A percentile compares a stretch with the other conserved stretches of the same genome.
Conservation (phyloP, 2,329 filamentous ascomycete genomes). For the Exophiala calicioides region DNA sequence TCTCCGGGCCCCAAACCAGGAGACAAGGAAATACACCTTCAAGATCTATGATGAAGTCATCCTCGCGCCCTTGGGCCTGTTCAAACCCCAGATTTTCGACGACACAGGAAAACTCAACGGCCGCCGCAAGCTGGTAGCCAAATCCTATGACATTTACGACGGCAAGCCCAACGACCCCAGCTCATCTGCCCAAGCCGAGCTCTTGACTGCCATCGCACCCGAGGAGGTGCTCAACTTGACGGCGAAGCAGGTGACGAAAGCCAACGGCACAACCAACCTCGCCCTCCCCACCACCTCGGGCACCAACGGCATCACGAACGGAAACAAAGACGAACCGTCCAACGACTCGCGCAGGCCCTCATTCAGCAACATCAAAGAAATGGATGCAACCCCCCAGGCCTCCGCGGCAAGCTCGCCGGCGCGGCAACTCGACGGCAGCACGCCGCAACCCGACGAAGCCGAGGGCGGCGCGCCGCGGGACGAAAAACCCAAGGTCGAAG, state of each 20-base stretch:
- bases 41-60: slow-evolving; percentile 97
- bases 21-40: slow-evolving; percentile 90
- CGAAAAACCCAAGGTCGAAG: slow-evolving; percentile 22
- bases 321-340: slow-evolving; percentile 55
- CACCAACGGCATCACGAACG: slow-evolving; percentile 41
- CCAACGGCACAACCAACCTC: slow-evolving; percentile 35
- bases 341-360: slow-evolving; percentile 65
- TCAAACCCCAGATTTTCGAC: slow-evolving; percentile 83
- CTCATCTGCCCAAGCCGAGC: slow-evolving; percentile 76
- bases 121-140: slow-evolving; percentile 77
- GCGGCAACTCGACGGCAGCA: slow-evolving; percentile 64
- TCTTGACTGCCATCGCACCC: slow-evolving; percentile 55
- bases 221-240: slow-evolving; percentile 32
- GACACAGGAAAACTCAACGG: slow-evolving; percentile 70
- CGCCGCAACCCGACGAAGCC: slow-evolving; percentile 39
- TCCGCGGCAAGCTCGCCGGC: slow-evolving; percentile 86
- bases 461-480: slow-evolving; percentile 15
- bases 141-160: slow-evolving; percentile 93
- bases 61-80: slow-evolving; percentile 92
- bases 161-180: slow-evolving; percentile 86
- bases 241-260: slow-evolving; percentile 35
- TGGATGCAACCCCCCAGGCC: slow-evolving; percentile 72
- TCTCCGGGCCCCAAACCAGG: slow-evolving; percentile 80
- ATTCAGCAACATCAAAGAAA: slow-evolving; percentile 65
- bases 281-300: too few relatives aligned